Base-by-base conservation (phyloP, 78 protist genomes). In the Dictyostelium brefeldianum region DNA sequence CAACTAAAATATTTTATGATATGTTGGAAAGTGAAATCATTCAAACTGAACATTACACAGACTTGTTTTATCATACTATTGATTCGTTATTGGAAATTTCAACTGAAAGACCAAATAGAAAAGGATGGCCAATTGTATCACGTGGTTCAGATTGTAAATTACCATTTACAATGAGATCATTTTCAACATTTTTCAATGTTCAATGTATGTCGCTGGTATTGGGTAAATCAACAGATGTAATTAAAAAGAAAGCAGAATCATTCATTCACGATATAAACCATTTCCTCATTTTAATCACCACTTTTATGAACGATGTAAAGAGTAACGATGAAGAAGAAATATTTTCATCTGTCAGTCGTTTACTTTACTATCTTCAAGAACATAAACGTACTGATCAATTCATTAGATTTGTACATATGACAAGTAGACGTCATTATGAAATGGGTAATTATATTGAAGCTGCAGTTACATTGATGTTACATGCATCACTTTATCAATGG, bases 401-500 rank as follows among this genome's bases (percentile, higher is more conserved):
- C 51, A 77, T 87, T 64, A 29, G 93, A 43, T 87, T 77, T 48
- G 78, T 77, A n/a, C 83, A 77, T 27, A 77, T 87, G 93, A 56
- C 78, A 4, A 73, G 64, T 25, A 74, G 83, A 71, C 78, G 89
- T 43, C 95, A 91, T 74, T 54, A 47, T n/a, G 50, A 81, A 54
- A 53, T 59, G 46, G 90, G 90, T 12, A 91, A 91, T 51, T 91
- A 81, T 46, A 74, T 83, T 46, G 95, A 91, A 10, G 81, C 95
- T 0, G 95, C 90, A 31, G 71, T 81, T 1, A 56, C 79, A 0
- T 47, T 91, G 15, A 70, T 91, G 78, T 17, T 83, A 64, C 90
- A 91, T 27, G 95, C 95, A 3, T 81, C 89, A 0, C 83, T 91
- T 22, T 91, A 91, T 22, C 82, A 91, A 22, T 91, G 95, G 95